These are phyloP conservation scores for Ustilago bromivora DNA, from an alignment of 1,284 basidiomycete species.

Conservation along the genomic window DNA sequence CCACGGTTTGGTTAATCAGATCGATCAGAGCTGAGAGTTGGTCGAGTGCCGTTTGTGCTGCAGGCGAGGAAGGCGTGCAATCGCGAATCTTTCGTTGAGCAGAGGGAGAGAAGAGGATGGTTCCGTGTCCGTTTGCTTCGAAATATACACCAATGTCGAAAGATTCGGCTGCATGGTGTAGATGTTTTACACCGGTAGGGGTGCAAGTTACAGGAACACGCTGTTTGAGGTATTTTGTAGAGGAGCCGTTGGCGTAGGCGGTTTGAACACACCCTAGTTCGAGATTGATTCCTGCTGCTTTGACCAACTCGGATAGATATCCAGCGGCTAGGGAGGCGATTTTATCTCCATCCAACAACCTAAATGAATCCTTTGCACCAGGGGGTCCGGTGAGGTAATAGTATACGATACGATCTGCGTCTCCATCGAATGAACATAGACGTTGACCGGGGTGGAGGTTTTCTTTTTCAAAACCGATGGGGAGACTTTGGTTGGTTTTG, in stretches of 20 bases:
- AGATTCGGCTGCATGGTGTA: slow-evolving; percentile 95
- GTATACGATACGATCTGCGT: slow-evolving; percentile 96
- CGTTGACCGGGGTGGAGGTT: slow-evolving; percentile 75
- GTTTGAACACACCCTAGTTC: slow-evolving; percentile 85
- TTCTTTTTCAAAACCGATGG: slow-evolving; percentile 63
- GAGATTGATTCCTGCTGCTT: slow-evolving; percentile 59
- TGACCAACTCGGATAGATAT: slow-evolving; percentile 91
- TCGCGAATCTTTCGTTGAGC: slow-evolving; percentile 71
- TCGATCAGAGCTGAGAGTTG: slow-evolving; percentile 75
- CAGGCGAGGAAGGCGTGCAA: slow-evolving; percentile 81
- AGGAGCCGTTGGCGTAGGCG: slow-evolving; percentile 97
- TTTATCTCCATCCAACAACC: slow-evolving; percentile 97
- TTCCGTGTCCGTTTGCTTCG: slow-evolving; percentile 99
- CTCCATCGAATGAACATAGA: slow-evolving; percentile 93
- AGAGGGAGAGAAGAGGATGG: slow-evolving; percentile 85
- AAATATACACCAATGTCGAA: slow-evolving; percentile 98
- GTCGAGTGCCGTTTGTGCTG: slow-evolving; percentile 76
- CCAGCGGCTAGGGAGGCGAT: slow-evolving; percentile 93
- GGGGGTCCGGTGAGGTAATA: slow-evolving; percentile 76
- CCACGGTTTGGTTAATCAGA: slow-evolving; percentile 97
- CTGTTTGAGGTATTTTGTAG: slow-evolving; percentile 79
- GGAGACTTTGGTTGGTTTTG: slow-evolving; percentile 77
- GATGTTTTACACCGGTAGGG: slow-evolving; percentile 95
- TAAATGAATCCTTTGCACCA: slow-evolving; percentile 81
- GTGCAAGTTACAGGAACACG: slow-evolving; percentile 94